Evolutionary conservation across 768 basidiomycete species (phyloP), one percentile per base, ranked within the genome.

Genomic region (Nevesoporus exiguus): DNA sequence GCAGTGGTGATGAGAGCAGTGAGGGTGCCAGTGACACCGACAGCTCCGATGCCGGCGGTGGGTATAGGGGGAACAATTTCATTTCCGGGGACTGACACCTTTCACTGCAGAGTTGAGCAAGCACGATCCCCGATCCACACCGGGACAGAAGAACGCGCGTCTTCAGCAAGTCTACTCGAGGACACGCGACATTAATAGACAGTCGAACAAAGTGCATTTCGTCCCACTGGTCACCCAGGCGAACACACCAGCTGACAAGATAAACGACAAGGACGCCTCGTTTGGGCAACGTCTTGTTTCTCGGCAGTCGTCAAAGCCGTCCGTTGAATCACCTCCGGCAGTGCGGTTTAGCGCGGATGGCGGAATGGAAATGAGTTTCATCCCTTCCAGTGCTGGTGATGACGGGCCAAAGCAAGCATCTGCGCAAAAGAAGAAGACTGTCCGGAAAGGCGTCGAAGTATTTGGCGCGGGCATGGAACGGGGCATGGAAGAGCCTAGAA

Each of bases 381-480:
- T 89, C 29, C 92, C 92, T 3, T 81, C 76, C 3, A 70, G 62
- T 36, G 29, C 59, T 22, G 61, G 57, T 57, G 55, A 54, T 22
- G 62, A 57, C 14, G 59, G 49, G 57, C 11, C 30, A 6, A 5
- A 9, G 14, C 37, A 44, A 2, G 48, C 9, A 11, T 67, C 64
- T 47, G 61, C 60, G 54, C 67, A 52, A 63, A 71, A 65, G 72
- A 69, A 60, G 63, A 71, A 63, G 66, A 70, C 63, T 5, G 62
- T 59, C 55, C 74, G 79, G 63, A 86, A 82, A 67, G 86, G 84
- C 25, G 81, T 85, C 40, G 91, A 94, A 71, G 72, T 71, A 42
- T 95, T 96, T 65, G 94, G 93, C 25, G 88, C 85, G 41, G 93
- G 94, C 22, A 75, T 98, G 84, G 93, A 97, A 76, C 86, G 79